Percentiles rank a stretch among this genome's conserved stretches.
Conservation (phyloP, 2,329 filamentous ascomycete species). For the Pseudodiploospora longispora region DNA sequence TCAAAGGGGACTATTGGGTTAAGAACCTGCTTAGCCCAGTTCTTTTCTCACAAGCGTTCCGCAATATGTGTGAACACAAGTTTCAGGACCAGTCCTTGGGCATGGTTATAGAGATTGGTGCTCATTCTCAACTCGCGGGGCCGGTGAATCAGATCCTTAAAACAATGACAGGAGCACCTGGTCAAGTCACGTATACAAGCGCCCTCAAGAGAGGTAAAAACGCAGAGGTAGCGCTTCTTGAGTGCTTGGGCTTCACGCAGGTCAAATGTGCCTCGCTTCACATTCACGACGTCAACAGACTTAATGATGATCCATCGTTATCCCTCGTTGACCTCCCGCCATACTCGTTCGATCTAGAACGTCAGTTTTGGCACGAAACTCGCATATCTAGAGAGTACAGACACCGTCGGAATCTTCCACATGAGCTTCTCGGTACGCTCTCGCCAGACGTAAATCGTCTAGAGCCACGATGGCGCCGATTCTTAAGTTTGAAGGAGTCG, state of each 20-base stretch:
- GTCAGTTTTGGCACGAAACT: constrained; percentile 16
- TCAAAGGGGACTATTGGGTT: not conserved
- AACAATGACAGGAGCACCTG: not conserved
- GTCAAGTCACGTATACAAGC: not conserved
- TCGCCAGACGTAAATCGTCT: constrained; percentile 8
- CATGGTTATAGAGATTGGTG: not conserved
- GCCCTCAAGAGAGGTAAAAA: not conserved
- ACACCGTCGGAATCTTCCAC: constrained; percentile 1
- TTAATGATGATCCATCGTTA: too few relatives aligned
- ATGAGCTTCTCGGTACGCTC: constrained; percentile 10
- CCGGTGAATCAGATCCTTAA: constrained; percentile 1
- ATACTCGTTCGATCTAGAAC: not conserved
- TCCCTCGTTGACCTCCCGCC: not conserved
- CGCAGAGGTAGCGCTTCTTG: not conserved
- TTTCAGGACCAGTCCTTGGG: not conserved
- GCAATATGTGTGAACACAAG: not conserved
- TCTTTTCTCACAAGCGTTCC: not conserved
- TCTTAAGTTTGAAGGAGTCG: constrained; percentile 3
- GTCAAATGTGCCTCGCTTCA: constrained; percentile 3
- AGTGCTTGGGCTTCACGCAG: not conserved
- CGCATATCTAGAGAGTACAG: constrained; percentile 10
- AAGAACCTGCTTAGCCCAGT: not conserved
- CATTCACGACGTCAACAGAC: constrained; percentile 12
- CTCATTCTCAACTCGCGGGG: not conserved
- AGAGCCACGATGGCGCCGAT: constrained; percentile 11